Base-by-base conservation (phyloP, 1,139 yeast genomes). In the Taphrina deformans region DNA sequence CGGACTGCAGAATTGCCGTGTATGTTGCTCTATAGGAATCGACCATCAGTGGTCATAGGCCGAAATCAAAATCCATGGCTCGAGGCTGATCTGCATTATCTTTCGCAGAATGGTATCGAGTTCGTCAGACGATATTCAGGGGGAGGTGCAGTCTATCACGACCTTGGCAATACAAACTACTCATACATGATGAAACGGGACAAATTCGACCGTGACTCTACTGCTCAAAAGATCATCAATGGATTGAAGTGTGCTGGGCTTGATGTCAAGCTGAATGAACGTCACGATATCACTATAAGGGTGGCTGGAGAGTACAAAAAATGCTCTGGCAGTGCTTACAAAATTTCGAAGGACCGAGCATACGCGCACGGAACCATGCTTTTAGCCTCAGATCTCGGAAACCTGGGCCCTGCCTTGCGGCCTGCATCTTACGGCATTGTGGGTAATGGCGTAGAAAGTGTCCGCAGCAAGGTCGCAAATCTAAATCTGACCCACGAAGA, bases 361-460 rank as follows among this genome's bases (percentile, higher is more conserved):
- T 88, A 92, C 70, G 99, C 95, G 74, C 99, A 95, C 76, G 99
- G 98, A 0, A 95, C 99, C 0, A 90, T 95, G 97, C 79, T 95
- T 12, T 78, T 95, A 21, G 78, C 83, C 65, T 86, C 96, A 66
- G 79, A 85, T 58, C 76, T 95, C 33, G 80, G 80, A 27, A 76
- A 80, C 0, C 78, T 93, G 67, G 79, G 85, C 1, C 79, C 83
- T 29, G 73, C 90, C 12, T 77, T 93, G 66, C 82, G 82, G 65
- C 75, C 88, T 18, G 52, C 76, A 10, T 71, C 75, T 1, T 72
- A 76, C n/a, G 75, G 80, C 46, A 82, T 85, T 50, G 81, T 79
- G 27, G 85, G 92, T 14, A 80, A 80, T 55, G 85, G 88, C 10
- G 89, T 92, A 0, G 84, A 82, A 35, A 89, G 96, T 35, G 96